Conservation (phyloP, 148 eudicot genomes). For the Dysphania ambrosioides region DNA sequence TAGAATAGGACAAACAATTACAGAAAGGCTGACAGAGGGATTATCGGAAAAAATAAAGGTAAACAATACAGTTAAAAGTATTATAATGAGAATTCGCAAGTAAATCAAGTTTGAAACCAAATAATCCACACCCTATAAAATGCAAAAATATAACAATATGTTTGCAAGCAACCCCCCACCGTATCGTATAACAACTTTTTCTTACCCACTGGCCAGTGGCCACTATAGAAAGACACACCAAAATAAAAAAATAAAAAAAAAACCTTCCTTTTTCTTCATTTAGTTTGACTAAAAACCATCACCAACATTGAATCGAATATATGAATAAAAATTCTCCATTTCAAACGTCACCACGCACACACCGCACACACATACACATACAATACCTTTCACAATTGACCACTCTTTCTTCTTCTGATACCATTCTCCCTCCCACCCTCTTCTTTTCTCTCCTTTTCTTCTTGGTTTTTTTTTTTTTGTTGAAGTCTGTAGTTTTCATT, state of each 20-base stretch:
- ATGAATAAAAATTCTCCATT: not conserved
- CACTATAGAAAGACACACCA: not conserved
- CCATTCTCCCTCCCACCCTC: conserved; percentile 9
- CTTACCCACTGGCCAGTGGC: not conserved
- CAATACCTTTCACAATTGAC: conserved; percentile 23
- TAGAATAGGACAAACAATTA: too few relatives aligned
- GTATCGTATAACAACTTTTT: conserved; percentile 9
- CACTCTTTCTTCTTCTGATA: conserved; percentile 11
- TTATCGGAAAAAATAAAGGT: too few relatives aligned
- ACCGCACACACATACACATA: too few relatives aligned
- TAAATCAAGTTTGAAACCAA: too few relatives aligned
- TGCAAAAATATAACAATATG: not conserved
- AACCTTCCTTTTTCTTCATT: not conserved
- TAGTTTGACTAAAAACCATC: conserved; percentile 38
- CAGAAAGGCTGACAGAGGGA: too few relatives aligned
- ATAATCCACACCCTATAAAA: not conserved
- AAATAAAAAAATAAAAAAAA: conserved; percentile 1
- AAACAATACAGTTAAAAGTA: too few relatives aligned
- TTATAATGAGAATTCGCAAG: too few relatives aligned
- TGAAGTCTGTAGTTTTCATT: too few relatives aligned
- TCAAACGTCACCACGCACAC: conserved; percentile 32
- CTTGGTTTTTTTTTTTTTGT: not conserved
- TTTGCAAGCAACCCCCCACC: not conserved
- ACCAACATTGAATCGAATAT: conserved; percentile 14
- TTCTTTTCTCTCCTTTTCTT: not conserved